Conservation (phyloP, 2,329 filamentous ascomycete genomes). For the Fusarium foetens region DNA sequence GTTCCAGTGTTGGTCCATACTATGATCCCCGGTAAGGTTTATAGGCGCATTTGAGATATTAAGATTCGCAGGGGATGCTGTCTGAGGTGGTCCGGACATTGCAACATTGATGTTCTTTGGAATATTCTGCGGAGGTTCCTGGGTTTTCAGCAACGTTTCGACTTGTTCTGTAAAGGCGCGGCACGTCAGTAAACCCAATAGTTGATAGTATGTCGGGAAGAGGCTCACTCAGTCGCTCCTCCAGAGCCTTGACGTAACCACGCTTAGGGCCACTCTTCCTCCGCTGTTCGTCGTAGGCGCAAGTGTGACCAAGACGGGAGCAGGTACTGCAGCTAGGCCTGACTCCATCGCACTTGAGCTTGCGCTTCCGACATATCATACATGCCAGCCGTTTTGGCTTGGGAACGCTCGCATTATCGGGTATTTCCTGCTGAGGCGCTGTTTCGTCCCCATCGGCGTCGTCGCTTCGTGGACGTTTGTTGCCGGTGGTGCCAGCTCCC, state of each 20-base stretch:
- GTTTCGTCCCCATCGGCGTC: conserved; percentile 49
- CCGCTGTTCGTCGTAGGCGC: conserved; percentile 90
- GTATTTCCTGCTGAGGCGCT: conserved; percentile 52
- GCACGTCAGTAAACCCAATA: conserved; percentile 33
- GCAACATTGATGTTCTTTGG: conserved; percentile 48
- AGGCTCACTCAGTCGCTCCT: conserved; percentile 85
- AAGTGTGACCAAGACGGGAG: conserved; percentile 84
- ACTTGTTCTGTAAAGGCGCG: conserved; percentile 77
- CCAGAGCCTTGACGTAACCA: conserved; percentile 92
- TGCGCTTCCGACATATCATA: conserved; percentile 91
- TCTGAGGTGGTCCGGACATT: conserved; percentile 44
- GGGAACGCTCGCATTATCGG: conserved; percentile 69
- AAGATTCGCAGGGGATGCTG: conserved; percentile 45
- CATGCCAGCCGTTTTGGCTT: conserved; percentile 95
- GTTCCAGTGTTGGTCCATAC: conserved; percentile 63
- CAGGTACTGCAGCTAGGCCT: conserved; percentile 91
- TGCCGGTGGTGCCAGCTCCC: conserved; percentile 48
- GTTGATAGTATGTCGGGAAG: background rate
- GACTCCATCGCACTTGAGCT: conserved; percentile 87
- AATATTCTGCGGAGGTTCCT: conserved; percentile 62
- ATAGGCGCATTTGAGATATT: conserved; percentile 58
- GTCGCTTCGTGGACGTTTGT: conserved; percentile 44
- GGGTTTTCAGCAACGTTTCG: conserved; percentile 86
- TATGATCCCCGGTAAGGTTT: conserved; percentile 58
- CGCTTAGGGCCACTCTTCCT: conserved; percentile 95